Evolutionary conservation across 768 basidiomycete genomes (phyloP), one percentile per base, ranked within the genome.

Genomic region (Kondoa malvinella): DNA sequence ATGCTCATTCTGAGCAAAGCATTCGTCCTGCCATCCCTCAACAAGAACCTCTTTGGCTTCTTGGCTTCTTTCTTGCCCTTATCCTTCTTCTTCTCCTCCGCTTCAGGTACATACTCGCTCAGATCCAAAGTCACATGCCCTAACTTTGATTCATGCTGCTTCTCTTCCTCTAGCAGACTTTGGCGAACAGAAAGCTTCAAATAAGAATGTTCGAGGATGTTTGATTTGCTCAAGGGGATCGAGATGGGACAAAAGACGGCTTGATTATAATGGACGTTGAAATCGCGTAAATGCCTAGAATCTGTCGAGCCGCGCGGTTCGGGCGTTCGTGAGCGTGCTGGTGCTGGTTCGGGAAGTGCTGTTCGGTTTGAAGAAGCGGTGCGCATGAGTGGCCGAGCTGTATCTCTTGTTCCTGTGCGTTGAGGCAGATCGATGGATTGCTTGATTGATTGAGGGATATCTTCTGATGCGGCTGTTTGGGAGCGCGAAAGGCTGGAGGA

Each of bases 21-120:
- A 30, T 74, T 74, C 32, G 71, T 73, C 67, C 71, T 73, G 66
- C 74, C 71, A 21, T 68, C 69, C 50, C 57, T 66, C 3, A 74
- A 58, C 21, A 74, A 59, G 65, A 72, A 73, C 50, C 74, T 0
- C 40, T 71, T 64, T 50, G 74, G 66, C 30, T 58, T 65, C 15
- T 50, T 67, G 4, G 64, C 57, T 12, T 66, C 69, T 15, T 4
- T 56, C 34, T 66, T 66, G 4, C 65, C 57, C 4, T 65, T 67
- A 21, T 12, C 16, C n/a, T 57, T 32, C 17, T 34, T 65, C 1
- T 32, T 32, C 32, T 33, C 64, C 8, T 71, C 72, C 60, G 64
- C 61, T 74, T 72, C 25, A 69, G 65, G 25, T 60, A 34, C n/a
- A 59, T 67, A 25, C 25, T 21, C 21, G 33, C 58, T 25, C 21